These are phyloP conservation scores for Tolypocladium album DNA, from an alignment of 2,329 filamentous ascomycete species.

Conservation along the genomic window DNA sequence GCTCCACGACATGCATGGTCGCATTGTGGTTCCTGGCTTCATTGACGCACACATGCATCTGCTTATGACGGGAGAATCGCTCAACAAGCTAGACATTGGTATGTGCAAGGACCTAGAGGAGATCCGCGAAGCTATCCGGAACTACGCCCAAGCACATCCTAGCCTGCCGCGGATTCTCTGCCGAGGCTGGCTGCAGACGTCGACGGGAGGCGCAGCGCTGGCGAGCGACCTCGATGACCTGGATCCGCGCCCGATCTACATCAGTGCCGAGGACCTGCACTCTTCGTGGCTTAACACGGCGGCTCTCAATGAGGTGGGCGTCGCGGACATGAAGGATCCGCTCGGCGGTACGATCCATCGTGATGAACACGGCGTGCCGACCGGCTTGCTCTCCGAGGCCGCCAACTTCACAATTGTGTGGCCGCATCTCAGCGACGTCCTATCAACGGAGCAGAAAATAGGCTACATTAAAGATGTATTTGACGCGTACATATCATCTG, in stretches of 20 bases:
- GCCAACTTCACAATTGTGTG: background rate
- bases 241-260: background rate
- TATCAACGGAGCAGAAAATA: background rate
- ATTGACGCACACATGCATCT: conserved; percentile 35
- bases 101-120: background rate
- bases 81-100: background rate
- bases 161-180: background rate
- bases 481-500: background rate
- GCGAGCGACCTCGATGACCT: background rate
- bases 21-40: conserved; percentile 23
- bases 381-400: background rate
- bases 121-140: background rate
- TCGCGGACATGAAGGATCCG: background rate
- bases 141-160: background rate
- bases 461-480: background rate
- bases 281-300: background rate
- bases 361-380: background rate
- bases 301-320: background rate
- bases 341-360: background rate
- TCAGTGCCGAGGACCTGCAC: background rate
- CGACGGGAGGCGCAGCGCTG: background rate
- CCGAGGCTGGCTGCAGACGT: background rate
- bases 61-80: conserved; percentile 22
- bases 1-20: conserved; percentile 3
- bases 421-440: background rate